Evolutionary conservation across 306 rosid species (phyloP).

Genomic region (Prunus armeniaca): DNA sequence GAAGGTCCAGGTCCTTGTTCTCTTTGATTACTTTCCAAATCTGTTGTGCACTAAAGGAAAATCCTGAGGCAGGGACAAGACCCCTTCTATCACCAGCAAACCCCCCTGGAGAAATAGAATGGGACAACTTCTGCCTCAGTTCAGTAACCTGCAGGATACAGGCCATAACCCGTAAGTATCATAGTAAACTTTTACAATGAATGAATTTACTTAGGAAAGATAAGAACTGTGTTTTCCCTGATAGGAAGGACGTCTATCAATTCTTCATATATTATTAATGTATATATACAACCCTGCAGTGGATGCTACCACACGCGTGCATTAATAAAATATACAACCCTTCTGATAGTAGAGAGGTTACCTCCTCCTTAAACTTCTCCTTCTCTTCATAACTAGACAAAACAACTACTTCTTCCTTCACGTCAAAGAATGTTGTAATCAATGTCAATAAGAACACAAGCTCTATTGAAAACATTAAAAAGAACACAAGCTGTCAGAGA

Average conservation of each 20-base stretch:
- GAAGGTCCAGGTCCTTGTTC: slow-evolving; percentile 93
- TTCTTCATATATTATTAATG: background rate
- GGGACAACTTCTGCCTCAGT: slow-evolving; percentile 67
- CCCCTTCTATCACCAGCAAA: slow-evolving; percentile 82
- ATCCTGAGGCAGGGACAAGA: slow-evolving; percentile 87
- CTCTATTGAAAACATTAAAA: background rate
- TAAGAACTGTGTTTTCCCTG: background rate
- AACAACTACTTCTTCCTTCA: slow-evolving; percentile 88
- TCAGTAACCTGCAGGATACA: slow-evolving; percentile 61
- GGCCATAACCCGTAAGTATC: background rate
- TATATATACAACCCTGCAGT: background rate
- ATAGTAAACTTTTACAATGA: slow-evolving; percentile 27
- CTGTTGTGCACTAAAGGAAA: slow-evolving; percentile 77
- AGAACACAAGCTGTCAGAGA: background rate
- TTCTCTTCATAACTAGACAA: slow-evolving; percentile 86
- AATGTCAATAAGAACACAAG: background rate
- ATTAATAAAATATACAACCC: slow-evolving; percentile 17
- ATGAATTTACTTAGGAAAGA: background rate
- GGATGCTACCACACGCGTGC: background rate
- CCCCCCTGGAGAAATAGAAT: slow-evolving; percentile 80
- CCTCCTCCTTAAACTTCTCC: slow-evolving; percentile 87
- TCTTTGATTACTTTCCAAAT: slow-evolving; percentile 84
- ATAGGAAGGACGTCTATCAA: background rate
- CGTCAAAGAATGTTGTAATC: slow-evolving; percentile 17
- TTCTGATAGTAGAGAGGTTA: slow-evolving; percentile 29